A percentile compares a stretch with the other conserved stretches of the same genome.
phyloP scores from a whole-genome alignment of 2,329 filamentous ascomycete species.

The Helotiales sp. region DNA sequence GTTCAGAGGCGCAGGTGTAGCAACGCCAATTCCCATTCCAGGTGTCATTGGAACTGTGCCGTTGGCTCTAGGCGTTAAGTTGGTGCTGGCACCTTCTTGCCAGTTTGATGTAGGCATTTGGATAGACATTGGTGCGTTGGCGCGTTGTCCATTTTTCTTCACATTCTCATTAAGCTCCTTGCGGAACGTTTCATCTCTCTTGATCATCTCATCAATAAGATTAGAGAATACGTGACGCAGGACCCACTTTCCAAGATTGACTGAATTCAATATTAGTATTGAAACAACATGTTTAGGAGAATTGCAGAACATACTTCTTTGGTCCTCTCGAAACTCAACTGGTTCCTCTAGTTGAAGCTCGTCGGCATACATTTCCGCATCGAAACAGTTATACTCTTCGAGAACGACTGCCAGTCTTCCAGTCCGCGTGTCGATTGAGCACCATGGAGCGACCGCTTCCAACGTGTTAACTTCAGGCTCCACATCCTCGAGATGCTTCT shows the following conservation, averaged over 20 bases:
- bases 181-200: constrained; percentile 74
- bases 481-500: constrained; percentile 90
- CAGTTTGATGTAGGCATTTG: constrained; percentile 49
- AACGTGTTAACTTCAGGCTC: constrained; percentile 81
- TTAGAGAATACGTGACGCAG: constrained; percentile 88
- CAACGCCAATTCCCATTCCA: constrained; percentile 75
- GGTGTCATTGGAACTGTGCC: constrained; percentile 68
- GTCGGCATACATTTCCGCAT: constrained; percentile 96
- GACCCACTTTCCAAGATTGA: constrained; percentile 97
- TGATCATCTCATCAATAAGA: constrained; percentile 87
- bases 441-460: constrained; percentile 94
- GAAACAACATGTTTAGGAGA: constrained; percentile 18
- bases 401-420: constrained; percentile 87
- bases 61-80: constrained; percentile 63
- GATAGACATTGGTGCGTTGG: constrained; percentile 62
- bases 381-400: constrained; percentile 94
- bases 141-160: constrained; percentile 57
- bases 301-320: constrained; percentile 67
- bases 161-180: constrained; percentile 63
- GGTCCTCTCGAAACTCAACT: constrained; percentile 87
- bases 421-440: constrained; percentile 89
- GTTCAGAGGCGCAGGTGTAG: constrained; percentile 57
- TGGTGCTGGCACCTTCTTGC: constrained; percentile 45
- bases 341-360: constrained; percentile 73
- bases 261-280: constrained; percentile 45